Conservation (phyloP, 306 rosid species). For the Cucumis hystrix region DNA sequence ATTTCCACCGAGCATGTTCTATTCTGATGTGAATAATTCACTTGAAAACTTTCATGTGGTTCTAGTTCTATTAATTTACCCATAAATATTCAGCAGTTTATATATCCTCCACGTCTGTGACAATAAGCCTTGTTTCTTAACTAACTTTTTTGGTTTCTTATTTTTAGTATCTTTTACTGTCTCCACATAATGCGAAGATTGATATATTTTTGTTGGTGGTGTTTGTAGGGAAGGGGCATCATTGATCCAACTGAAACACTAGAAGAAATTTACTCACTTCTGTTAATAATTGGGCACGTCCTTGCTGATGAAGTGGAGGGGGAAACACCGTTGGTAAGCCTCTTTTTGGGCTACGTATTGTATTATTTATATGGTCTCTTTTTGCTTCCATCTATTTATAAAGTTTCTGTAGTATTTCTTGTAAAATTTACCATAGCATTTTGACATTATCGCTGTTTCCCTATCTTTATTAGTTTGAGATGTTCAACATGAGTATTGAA, state of each 20-base stretch:
- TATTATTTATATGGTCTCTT: neutral
- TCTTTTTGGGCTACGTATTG: neutral
- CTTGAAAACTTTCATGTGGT: neutral
- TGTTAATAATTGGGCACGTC: constrained; percentile 80
- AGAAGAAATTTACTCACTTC: constrained; percentile 86
- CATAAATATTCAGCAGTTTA: neutral
- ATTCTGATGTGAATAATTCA: neutral
- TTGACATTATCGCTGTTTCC: neutral
- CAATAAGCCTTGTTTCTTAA: neutral
- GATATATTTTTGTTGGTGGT: neutral
- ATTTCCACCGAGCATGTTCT: neutral
- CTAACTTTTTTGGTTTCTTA: neutral
- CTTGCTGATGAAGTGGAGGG: constrained; percentile 96
- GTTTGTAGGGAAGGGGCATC: constrained; percentile 68
- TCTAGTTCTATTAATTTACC: neutral
- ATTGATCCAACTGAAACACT: constrained; percentile 67
- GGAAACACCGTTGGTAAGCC: constrained; percentile 73
- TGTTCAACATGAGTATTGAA: neutral
- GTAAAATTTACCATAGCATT: neutral
- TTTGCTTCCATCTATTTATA: neutral
- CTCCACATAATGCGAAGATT: neutral
- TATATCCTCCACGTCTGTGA: neutral
- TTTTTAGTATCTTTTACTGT: neutral
- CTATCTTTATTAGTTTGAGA: neutral
- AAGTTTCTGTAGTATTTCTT: neutral